These are phyloP conservation scores for Dipteronia dyeriana DNA, from an alignment of 345 rosid genomes.

Conservation along the genomic window DNA sequence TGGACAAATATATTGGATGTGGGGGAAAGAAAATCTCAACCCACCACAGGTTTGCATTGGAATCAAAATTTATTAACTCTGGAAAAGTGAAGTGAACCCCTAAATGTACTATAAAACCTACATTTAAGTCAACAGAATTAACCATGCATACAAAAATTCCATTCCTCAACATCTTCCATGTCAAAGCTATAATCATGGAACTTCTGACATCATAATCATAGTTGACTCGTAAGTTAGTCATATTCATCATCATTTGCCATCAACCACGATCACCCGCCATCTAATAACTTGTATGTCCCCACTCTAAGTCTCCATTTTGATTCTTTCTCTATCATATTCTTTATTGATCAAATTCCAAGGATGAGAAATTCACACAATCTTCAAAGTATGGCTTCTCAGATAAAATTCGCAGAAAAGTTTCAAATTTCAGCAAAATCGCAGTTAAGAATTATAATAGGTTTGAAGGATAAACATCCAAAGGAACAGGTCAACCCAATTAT, in stretches of 20 bases:
- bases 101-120: not conserved
- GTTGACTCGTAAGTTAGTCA: not conserved
- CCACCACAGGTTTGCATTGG: not conserved
- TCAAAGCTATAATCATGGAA: not conserved
- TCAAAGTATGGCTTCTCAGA: not conserved
- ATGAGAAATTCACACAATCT: conserved; percentile 12
- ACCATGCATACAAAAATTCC: not conserved
- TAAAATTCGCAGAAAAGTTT: not conserved
- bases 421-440: not conserved
- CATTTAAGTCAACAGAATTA: not conserved
- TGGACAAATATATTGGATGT: not conserved
- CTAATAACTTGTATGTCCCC: not conserved
- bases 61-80: not conserved
- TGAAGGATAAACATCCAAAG: not conserved
- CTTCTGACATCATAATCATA: not conserved
- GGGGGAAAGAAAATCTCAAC: not conserved
- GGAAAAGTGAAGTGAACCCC: not conserved
- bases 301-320: not conserved
- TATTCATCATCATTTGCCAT: not conserved
- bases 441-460: not conserved
- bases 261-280: not conserved
- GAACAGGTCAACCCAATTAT: not conserved
- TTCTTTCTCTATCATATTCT: not conserved
- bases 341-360: not conserved
- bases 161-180: not conserved